Base-by-base conservation (phyloP, 164 flowering plant species). In the Vitis labrusca region DNA sequence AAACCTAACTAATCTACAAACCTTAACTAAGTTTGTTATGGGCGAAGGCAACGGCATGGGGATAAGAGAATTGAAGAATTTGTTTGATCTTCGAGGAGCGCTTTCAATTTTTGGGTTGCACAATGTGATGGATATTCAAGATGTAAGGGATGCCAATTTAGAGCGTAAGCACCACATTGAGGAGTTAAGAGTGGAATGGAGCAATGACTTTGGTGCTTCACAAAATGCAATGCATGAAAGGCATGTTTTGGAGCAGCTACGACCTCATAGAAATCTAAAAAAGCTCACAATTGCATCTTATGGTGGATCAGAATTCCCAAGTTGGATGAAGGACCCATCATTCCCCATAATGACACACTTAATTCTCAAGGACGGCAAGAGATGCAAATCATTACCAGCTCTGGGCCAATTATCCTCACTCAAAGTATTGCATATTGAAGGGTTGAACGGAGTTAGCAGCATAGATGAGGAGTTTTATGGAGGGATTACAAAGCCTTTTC, bases 81-180 rank as follows among this genome's bases (percentile, higher is more conserved):
- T 76, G 52, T 8, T 4, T 23, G 37, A 58, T 65, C 58, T 68
- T 6, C 57, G 27, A 0, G 59, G 73, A 30, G 10, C 8, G 48
- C 59, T 76, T 16, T 14, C 2, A 10, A 66, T 75, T 47, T 72
- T 27, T 3, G 44, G 51, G 32, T 53, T 76, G 55, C 27, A 72
- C 50, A 68, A 76, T 64, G 70, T 72, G 1, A 23, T 37, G 12
- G 55, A 60, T 27, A 55, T 37, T 30, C 2, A 37, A 8, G 79
- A 72, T 68, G 76, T 67, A 2, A 61, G 27, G 48, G 48, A 30
- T n/a, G 76, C 79, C 37, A 72, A 55, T 11, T 16, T 76, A 53
- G 50, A 49, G 60, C 50, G 50, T 13, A 76, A 72, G 64, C 49
- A 59, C 30, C 7, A 59, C 49, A 58, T 76, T 23, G 44, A 61